Conservation (phyloP, 306 rosid genomes). For the Citrullus colocynthis region DNA sequence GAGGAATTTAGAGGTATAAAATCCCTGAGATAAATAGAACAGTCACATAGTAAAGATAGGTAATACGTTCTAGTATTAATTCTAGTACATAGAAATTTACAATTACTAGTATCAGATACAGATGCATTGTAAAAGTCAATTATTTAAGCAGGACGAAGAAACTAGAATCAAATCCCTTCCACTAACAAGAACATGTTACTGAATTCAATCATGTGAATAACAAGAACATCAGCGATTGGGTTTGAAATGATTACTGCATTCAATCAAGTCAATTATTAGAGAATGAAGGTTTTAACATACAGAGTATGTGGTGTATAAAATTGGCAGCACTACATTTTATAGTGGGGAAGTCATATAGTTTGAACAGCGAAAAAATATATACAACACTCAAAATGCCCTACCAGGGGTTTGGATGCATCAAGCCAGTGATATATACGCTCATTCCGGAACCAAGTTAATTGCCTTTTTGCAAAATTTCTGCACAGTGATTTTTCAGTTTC, state of each 20-base stretch:
- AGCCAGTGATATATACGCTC: constrained; percentile 87
- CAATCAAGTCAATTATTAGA: neutral
- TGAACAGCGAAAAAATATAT: neutral
- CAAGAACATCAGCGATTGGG: neutral
- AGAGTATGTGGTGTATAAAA: neutral
- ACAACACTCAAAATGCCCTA: constrained; percentile 21
- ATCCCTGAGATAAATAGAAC: neutral
- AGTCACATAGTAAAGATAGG: neutral
- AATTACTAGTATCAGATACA: neutral
- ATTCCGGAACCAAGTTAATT: constrained; percentile 84
- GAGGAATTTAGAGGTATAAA: neutral
- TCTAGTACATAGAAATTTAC: neutral
- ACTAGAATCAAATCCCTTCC: neutral
- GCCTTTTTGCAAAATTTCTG: constrained; percentile 92
- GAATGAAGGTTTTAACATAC: neutral
- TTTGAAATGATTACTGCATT: neutral
- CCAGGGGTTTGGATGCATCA: constrained; percentile 83
- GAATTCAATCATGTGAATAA: neutral
- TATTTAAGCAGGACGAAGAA: neutral
- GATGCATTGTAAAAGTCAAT: neutral
- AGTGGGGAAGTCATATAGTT: neutral
- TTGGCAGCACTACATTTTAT: neutral
- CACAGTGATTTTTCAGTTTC: constrained; percentile 11
- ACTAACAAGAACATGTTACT: neutral
- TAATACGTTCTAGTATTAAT: neutral